Evolutionary conservation across 2,329 filamentous ascomycete genomes (phyloP), one percentile per base, ranked within the genome.

Genomic region (Botrytis cinerea): DNA sequence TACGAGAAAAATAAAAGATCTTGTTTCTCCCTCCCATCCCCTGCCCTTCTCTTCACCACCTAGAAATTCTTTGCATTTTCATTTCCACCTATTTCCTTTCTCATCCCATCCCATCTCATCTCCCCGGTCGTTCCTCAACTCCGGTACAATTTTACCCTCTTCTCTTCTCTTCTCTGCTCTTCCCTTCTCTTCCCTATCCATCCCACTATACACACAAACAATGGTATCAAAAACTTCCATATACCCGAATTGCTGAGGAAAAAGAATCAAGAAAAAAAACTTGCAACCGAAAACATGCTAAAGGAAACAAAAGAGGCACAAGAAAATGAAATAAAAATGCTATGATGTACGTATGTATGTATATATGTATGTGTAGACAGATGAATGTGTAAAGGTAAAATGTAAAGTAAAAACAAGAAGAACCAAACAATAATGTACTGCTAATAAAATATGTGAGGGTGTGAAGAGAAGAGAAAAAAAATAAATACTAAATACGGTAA

Each of bases 201-300:
- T 62, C 14, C 7, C 22, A 20, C 43, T 62, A 32, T 54, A 64
- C 32, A 66, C 40, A 60, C 18, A 70, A 70, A 64, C 40, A n/a
- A n/a, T 71, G 69, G 57, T 64, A 71, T 71, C 69, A 66, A 71
- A 71, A 43, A 45, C 57, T 35, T 54, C 32, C 35, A 4, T 70
- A 45, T 71, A 43, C 46, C 4, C 38, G 32, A 40, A 70, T 38
- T 22, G 62, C 16, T 28, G 9, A 45, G 22, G 20, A 35, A 20
- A 62, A n/a, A 5, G 6, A 40, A n/a, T 28, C 20, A 54, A 54
- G 10, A 35, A 22, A 4, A 71, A 38, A 38, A 38, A 35, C 35
- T 35, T 9, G 7, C 8, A 18, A 28, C 12, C 25, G 48, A 60
- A 70, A 43, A 43, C 9, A 43, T 45, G 10, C 25, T 28, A 22